Percentiles rank a stretch among this genome's conserved stretches.
Conservation (phyloP, 2,329 filamentous ascomycete genomes). For the Apiospora malaysiana region DNA sequence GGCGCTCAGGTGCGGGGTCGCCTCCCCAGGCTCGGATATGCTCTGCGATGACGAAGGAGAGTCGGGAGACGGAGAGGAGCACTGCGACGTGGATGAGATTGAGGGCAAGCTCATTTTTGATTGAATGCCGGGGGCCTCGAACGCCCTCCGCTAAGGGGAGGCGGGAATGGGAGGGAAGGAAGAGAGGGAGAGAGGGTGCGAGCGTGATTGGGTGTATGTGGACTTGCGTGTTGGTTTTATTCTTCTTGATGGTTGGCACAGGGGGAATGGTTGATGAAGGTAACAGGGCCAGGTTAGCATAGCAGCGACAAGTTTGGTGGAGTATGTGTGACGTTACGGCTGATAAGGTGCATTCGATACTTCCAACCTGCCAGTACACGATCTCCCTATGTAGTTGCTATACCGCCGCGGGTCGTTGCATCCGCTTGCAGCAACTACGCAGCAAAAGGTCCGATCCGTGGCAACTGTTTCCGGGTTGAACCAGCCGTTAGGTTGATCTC, state of each 20-base stretch:
- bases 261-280: background rate
- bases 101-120: background rate
- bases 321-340: conserved; percentile 9
- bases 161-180: background rate
- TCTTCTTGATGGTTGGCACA: background rate
- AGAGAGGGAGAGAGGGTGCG: background rate
- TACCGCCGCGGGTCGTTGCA: background rate
- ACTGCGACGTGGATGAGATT: background rate
- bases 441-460: background rate
- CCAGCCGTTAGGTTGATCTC: background rate
- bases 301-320: background rate
- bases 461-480: background rate
- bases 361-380: background rate
- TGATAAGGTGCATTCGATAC: background rate
- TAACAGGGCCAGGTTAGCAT: background rate
- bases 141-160: background rate
- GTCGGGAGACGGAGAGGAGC: background rate
- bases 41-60: background rate
- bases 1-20: conserved; percentile 18
- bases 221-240: background rate
- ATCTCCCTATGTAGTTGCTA: background rate
- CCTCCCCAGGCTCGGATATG: background rate
- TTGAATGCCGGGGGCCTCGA: background rate
- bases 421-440: background rate
- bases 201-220: background rate